These are phyloP conservation scores for Phaseolus lunatus DNA, from an alignment of 306 rosid species.

Conservation along the genomic window DNA sequence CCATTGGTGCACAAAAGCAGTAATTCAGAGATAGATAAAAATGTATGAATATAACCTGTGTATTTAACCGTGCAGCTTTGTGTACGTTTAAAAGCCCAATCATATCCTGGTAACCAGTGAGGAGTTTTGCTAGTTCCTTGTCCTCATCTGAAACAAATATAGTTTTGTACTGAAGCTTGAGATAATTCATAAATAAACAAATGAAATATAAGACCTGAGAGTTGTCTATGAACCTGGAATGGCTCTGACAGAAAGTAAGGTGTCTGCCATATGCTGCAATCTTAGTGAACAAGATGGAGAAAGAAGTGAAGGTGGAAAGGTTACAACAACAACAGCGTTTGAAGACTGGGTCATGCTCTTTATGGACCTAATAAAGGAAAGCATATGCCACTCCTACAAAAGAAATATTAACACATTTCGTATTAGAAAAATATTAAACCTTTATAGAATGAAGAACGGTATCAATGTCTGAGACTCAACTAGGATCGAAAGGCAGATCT, in stretches of 20 bases:
- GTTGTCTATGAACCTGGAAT: constrained; percentile 71
- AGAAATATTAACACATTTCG: not conserved
- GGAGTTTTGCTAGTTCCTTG: constrained; percentile 85
- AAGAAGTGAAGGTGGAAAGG: constrained; percentile 78
- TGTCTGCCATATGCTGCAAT: constrained; percentile 94
- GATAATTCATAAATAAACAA: constrained; percentile 8
- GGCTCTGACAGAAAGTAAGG: constrained; percentile 82
- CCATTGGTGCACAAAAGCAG: not conserved
- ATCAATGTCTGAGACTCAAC: not conserved
- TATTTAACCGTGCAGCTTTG: constrained; percentile 77
- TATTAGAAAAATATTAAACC: constrained; percentile 23
- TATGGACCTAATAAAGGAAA: constrained; percentile 77
- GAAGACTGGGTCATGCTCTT: constrained; percentile 71
- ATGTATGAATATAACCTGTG: constrained; percentile 66
- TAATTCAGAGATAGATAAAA: not conserved
- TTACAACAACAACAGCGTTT: constrained; percentile 78
- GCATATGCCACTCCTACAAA: constrained; percentile 91
- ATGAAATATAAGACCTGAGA: constrained; percentile 38
- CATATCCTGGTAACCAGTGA: constrained; percentile 96
- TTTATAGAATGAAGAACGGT: constrained; percentile 22
- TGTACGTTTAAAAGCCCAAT: constrained; percentile 82
- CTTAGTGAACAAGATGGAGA: constrained; percentile 70
- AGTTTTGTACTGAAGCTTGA: constrained; percentile 31
- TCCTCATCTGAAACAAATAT: constrained; percentile 70
- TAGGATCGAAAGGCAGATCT: constrained; percentile 24